Conservation (phyloP, 176 grass and related monocot species). For the Musa troglodytarum region DNA sequence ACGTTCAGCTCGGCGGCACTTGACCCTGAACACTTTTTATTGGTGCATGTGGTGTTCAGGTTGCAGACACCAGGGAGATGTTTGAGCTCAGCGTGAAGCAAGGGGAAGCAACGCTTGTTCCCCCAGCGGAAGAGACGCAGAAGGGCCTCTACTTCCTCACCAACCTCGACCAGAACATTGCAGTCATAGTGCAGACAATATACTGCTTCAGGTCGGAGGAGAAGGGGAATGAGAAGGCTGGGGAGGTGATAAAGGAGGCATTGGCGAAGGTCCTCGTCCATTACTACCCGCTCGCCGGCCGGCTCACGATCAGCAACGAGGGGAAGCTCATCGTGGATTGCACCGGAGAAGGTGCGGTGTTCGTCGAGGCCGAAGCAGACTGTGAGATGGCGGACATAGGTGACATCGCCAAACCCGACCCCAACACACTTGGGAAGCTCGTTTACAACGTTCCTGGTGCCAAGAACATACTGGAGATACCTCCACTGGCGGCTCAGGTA, state of each 20-base stretch:
- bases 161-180: constrained; percentile 96
- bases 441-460: constrained; percentile 68
- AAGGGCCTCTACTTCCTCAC: constrained; percentile 81
- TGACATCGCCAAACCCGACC: constrained; percentile 65
- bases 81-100: constrained; percentile 38
- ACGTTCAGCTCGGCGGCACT: too few species aligned
- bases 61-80: constrained; percentile 35
- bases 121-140: constrained; percentile 46
- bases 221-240: constrained; percentile 20
- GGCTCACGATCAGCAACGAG: constrained; percentile 56
- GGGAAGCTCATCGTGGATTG: constrained; percentile 80
- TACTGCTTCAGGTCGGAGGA: constrained; percentile 65
- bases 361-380: constrained; percentile 76
- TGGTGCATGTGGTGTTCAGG: constrained; percentile 6
- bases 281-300: constrained; percentile 83
- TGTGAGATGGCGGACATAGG: constrained; percentile 54
- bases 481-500: constrained; percentile 89
- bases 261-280: constrained; percentile 67
- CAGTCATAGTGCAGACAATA: constrained; percentile 70
- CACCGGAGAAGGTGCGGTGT: constrained; percentile 61
- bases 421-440: constrained; percentile 62
- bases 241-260: constrained; percentile 44
- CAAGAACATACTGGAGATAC: constrained; percentile 90
- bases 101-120: constrained; percentile 37
- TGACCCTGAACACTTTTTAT: too few species aligned